These are phyloP conservation scores for Paecilomyces formosus DNA, from an alignment of 2,329 filamentous ascomycete genomes.

Conservation along the genomic window DNA sequence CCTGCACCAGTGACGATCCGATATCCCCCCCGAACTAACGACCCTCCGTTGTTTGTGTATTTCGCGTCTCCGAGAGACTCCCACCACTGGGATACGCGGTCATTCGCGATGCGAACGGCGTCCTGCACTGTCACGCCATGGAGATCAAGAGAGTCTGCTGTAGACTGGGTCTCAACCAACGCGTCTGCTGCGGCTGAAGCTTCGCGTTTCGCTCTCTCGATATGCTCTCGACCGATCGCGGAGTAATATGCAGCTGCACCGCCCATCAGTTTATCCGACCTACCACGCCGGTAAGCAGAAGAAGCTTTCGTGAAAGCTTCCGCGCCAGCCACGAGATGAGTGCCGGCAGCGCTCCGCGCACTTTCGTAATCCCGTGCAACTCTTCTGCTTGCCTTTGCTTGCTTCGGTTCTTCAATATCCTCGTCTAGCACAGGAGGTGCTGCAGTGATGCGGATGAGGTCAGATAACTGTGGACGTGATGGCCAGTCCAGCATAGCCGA, in stretches of 20 bases:
- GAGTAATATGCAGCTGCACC: constrained; percentile 71
- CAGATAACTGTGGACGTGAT: constrained; percentile 17
- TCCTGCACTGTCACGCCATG: constrained; percentile 78
- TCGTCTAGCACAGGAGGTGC: constrained; percentile 15
- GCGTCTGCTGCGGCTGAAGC: constrained; percentile 61
- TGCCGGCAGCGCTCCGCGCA: constrained; percentile 31
- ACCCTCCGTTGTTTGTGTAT: constrained; percentile 37
- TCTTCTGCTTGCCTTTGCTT: constrained; percentile 1
- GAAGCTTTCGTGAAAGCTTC: constrained; percentile 52
- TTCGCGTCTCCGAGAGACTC: constrained; percentile 58
- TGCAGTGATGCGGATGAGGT: constrained; percentile 38
- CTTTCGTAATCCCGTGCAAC: constrained; percentile 14
- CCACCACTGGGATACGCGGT: constrained; percentile 70
- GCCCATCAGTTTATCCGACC: constrained; percentile 65
- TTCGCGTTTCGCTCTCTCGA: constrained; percentile 50
- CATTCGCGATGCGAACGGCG: constrained; percentile 68
- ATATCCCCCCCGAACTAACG: constrained; percentile 50
- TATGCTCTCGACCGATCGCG: constrained; percentile 59
- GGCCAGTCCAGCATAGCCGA: constrained; percentile 42
- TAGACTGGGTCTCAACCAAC: constrained; percentile 62
- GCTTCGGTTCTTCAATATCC: background rate
- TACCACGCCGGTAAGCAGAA: constrained; percentile 52
- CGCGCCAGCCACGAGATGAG: constrained; percentile 40
- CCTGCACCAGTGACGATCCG: constrained; percentile 76
- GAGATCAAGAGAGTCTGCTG: constrained; percentile 58